Base-by-base conservation (phyloP, 768 basidiomycete species). In the Boletus subcaerulescens region DNA sequence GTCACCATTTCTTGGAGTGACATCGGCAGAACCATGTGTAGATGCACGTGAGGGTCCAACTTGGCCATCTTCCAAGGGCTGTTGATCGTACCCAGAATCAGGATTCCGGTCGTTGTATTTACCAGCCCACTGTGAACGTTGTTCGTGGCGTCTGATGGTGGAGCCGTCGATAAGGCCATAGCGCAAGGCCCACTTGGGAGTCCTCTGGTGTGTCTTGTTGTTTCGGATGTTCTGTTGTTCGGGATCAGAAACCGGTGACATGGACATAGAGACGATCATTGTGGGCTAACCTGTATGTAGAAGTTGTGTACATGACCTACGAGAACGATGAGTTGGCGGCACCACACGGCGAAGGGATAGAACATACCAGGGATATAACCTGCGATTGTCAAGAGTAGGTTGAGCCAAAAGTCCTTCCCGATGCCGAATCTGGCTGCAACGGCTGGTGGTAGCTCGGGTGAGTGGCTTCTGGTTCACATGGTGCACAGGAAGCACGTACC, bases 171-270 rank as follows among this genome's bases (percentile, higher is more conserved):
- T 84, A 43, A 98, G 88, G 38, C 95, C 95, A 70, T 92, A 92
- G 59, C 87, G 82, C 71, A 90, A 78, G 0, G 87, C 88, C 95
- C 95, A 98, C 72, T 97, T 95, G 18, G 95, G 95, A n/a, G 95
- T 97, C 42, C 95, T 85, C 14, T 80, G 78, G 67, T 90, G 82
- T 63, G 84, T 95, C 78, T 95, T 92, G 78, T 98, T 98, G 75
- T 97, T 98, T 53, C 95, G 80, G 60, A 98, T 85, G 72, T 97
- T 97, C 86, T 98, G 68, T 20, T 50, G 7, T 36, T 18, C 11
- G 54, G 36, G 36, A 61, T 60, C 17, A 55, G 44, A 41, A 48
- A 45, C 39, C 8, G 48, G 45, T 38, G 20, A 45, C 8, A 29
- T 22, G 33, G 33, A 45, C 8, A 29, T 22, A 31, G 33, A 36